Conservation (phyloP, 352 stramenopile genomes). For the Phytophthora constricta region DNA sequence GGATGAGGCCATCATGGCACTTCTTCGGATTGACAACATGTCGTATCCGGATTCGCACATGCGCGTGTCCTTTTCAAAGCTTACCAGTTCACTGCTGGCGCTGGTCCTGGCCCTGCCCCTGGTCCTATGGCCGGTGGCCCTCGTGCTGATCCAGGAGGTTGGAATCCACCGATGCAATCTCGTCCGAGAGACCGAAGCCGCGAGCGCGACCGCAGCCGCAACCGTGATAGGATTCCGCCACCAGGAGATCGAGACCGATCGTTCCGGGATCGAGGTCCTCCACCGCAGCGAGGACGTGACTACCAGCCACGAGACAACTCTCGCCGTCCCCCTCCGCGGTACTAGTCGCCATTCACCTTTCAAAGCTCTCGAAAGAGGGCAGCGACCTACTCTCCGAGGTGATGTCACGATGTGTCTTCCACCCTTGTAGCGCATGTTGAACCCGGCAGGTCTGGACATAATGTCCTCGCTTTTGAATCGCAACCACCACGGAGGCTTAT, state of each 20-base stretch:
- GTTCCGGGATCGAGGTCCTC: constrained; percentile 39
- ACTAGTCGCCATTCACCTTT: constrained; percentile 25
- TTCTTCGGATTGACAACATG: constrained; percentile 76
- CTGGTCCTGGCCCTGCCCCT: constrained; percentile 19
- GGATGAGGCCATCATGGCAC: constrained; percentile 78
- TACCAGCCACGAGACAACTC: constrained; percentile 37
- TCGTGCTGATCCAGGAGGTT: constrained; percentile 31
- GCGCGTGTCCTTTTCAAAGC: constrained; percentile 83
- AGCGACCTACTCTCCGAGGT: too few species aligned
- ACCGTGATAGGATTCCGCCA: constrained; percentile 37
- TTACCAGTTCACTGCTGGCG: constrained; percentile 41
- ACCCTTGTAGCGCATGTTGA: too few species aligned
- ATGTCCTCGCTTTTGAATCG: not conserved
- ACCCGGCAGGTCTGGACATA: not conserved
- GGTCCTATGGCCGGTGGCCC: too few species aligned
- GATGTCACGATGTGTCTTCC: too few species aligned
- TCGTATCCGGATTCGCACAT: constrained; percentile 75
- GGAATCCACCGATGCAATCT: constrained; percentile 33
- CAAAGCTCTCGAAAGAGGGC: constrained; percentile 15
- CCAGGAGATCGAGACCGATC: constrained; percentile 37
- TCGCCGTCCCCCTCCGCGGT: constrained; percentile 40
- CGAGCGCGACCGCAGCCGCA: constrained; percentile 56
- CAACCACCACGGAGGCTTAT: too few species aligned
- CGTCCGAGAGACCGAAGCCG: constrained; percentile 53
- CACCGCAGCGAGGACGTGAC: constrained; percentile 38